phyloP scores from a whole-genome alignment of 129 eudicot genomes.

The Saposhnikovia divaricata region DNA sequence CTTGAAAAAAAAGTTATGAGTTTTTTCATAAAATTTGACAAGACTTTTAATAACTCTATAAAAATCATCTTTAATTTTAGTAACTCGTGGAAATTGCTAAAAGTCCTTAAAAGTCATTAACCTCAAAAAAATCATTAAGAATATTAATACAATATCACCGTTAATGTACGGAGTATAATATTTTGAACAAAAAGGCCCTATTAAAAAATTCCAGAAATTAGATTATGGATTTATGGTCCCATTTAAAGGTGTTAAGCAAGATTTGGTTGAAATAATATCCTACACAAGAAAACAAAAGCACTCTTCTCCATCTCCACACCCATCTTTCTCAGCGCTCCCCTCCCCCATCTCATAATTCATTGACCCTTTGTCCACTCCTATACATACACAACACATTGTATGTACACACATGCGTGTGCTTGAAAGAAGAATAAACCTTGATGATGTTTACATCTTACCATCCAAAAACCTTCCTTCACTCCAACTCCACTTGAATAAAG shows the following conservation, averaged over 20 bases:
- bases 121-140: too few relatives aligned
- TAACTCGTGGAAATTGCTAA: too few relatives aligned
- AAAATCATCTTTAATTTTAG: too few relatives aligned
- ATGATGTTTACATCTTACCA: constrained; percentile 52
- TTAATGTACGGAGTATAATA: too few relatives aligned
- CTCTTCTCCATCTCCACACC: neutral
- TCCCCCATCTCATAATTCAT: neutral
- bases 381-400: neutral
- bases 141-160: too few relatives aligned
- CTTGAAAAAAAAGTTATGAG: too few relatives aligned
- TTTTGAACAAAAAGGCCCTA: too few relatives aligned
- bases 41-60: too few relatives aligned
- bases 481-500: constrained; percentile 58
- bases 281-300: neutral
- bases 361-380: neutral
- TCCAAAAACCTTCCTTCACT: constrained; percentile 69
- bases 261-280: too few relatives aligned
- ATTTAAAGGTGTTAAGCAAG: neutral
- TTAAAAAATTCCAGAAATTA: neutral
- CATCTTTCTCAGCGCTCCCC: constrained; percentile 1
- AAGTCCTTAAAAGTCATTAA: too few relatives aligned
- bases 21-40: too few relatives aligned
- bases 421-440: constrained; percentile 4
- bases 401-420: constrained; percentile 2
- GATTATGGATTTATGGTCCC: neutral